Evolutionary conservation across 108 stramenopile species (phyloP).

Genomic region (Aurantiochytrium sp.): DNA sequence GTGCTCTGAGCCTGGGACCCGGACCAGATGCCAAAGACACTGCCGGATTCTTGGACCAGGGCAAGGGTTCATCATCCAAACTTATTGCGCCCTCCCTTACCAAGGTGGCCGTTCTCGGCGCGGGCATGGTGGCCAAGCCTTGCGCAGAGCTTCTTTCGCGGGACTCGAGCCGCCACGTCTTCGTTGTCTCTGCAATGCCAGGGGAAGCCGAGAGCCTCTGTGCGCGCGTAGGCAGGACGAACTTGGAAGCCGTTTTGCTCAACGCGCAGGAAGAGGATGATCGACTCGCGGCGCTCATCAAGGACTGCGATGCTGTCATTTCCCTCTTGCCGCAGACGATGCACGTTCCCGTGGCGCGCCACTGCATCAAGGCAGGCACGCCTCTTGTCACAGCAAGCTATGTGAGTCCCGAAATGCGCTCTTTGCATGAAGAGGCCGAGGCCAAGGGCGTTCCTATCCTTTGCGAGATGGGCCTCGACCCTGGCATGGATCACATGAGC

Average conservation of each 20-base stretch:
- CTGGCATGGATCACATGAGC: slow-evolving; percentile 69
- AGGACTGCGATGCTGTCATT: slow-evolving; percentile 59
- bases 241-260: background rate
- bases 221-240: slow-evolving; percentile 27
- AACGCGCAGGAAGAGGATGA: background rate
- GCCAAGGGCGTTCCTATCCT: slow-evolving; percentile 60
- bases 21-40: background rate
- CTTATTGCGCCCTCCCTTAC: slow-evolving; percentile 23
- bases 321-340: slow-evolving; percentile 70
- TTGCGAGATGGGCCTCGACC: slow-evolving; percentile 78
- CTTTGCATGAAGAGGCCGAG: slow-evolving; percentile 35
- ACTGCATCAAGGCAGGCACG: slow-evolving; percentile 47
- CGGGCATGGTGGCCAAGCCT: slow-evolving; percentile 64
- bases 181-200: slow-evolving; percentile 56
- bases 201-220: slow-evolving; percentile 47
- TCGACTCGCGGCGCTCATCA: background rate
- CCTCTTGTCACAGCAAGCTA: slow-evolving; percentile 73
- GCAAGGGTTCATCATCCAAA: background rate
- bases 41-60: background rate
- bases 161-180: slow-evolving; percentile 34
- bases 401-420: slow-evolving; percentile 60
- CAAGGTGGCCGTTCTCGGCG: slow-evolving; percentile 62
- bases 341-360: slow-evolving; percentile 60
- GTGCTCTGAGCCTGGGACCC: background rate
- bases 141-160: slow-evolving; percentile 58